phyloP scores from a whole-genome alignment of 305 asterid genomes.

The Caryopteris hybrid region DNA sequence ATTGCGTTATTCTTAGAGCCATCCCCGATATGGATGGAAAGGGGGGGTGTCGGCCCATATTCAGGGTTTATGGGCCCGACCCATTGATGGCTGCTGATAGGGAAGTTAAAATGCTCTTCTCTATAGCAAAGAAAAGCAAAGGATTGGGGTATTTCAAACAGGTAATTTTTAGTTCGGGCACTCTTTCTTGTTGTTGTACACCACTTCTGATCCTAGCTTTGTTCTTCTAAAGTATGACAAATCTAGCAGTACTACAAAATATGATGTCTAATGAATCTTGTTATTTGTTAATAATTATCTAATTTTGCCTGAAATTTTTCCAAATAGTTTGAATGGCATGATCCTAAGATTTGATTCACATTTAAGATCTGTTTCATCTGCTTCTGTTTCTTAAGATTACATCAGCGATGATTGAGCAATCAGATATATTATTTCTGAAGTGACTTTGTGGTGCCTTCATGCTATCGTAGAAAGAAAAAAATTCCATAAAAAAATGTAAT shows the following conservation, averaged over 20 bases:
- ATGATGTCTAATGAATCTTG: background rate
- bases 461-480: no score
- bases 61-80: constrained; percentile 59
- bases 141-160: constrained; percentile 36
- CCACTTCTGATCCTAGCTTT: no score
- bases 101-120: constrained; percentile 44
- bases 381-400: background rate
- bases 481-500: no score
- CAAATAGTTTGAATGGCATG: background rate
- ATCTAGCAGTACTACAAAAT: background rate
- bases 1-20: constrained; percentile 43
- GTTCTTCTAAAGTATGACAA: background rate
- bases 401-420: background rate
- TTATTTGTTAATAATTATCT: background rate
- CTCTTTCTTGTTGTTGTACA: no score
- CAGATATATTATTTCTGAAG: no score
- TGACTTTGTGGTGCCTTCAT: background rate
- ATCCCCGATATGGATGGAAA: constrained; percentile 46
- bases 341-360: background rate
- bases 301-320: background rate
- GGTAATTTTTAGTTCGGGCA: constrained; percentile 35
- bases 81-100: constrained; percentile 50
- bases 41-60: constrained; percentile 54
- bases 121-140: constrained; percentile 35
- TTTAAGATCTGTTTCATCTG: background rate